Conservation (phyloP, 2,329 filamentous ascomycete genomes). For the Fusarium circinatum region DNA sequence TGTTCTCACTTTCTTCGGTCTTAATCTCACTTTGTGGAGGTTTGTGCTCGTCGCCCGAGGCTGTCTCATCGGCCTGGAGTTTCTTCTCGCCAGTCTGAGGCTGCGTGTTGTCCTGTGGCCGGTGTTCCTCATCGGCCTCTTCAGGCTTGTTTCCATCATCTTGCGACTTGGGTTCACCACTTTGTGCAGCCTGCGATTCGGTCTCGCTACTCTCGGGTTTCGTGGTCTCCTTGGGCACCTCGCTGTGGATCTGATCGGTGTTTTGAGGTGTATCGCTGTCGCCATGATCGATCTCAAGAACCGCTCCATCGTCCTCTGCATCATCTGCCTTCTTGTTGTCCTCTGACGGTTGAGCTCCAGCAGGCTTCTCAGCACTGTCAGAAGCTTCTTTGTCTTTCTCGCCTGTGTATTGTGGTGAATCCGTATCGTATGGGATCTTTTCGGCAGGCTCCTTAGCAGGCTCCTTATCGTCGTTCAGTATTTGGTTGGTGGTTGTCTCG, state of each 20-base stretch:
- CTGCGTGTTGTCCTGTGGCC: neutral
- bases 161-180: neutral
- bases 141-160: conserved; percentile 2
- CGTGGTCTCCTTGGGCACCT: neutral
- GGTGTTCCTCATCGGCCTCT: conserved; percentile 11
- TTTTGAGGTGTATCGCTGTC: neutral
- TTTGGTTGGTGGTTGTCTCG: conserved; percentile 42
- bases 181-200: neutral
- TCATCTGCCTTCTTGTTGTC: neutral
- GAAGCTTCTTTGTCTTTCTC: conserved; percentile 15
- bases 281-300: conserved; percentile 10
- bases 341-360: neutral
- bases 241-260: neutral
- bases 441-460: conserved; percentile 5
- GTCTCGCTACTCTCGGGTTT: neutral
- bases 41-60: neutral
- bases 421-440: conserved; percentile 10
- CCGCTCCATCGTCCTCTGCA: neutral
- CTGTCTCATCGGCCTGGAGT: neutral
- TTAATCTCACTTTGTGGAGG: neutral
- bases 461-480: conserved; percentile 14
- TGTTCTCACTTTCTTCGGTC: conserved; percentile 5
- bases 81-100: conserved; percentile 1
- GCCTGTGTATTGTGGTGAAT: conserved; percentile 17
- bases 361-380: neutral